Evolutionary conservation across 208 protist species (phyloP).

Genomic region (Herpetomonas tarakana): DNA sequence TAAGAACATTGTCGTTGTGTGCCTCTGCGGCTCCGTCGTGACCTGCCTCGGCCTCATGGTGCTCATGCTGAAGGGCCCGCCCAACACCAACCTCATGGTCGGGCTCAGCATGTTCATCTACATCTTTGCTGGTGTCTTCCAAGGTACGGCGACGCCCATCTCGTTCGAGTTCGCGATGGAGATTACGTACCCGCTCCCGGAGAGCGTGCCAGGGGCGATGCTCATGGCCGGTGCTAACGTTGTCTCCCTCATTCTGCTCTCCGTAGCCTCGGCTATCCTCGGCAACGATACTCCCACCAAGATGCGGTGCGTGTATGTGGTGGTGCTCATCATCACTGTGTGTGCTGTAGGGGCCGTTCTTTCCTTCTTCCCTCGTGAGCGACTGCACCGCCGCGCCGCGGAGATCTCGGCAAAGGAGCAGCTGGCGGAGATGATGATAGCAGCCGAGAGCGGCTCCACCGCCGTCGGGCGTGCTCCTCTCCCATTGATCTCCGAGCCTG

Average conservation of each 20-base stretch:
- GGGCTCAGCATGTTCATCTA: conserved; percentile 43
- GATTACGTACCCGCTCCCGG: conserved; percentile 55
- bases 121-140: conserved; percentile 54
- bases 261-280: conserved; percentile 45
- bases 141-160: conserved; percentile 74
- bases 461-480: neutral
- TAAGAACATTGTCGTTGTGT: conserved; percentile 39
- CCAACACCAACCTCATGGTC: conserved; percentile 33
- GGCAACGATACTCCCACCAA: conserved; percentile 32
- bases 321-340: conserved; percentile 46
- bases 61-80: conserved; percentile 38
- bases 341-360: conserved; percentile 38
- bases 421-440: neutral
- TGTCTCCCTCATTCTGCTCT: conserved; percentile 53
- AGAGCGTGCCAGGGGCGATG: conserved; percentile 56
- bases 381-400: conserved; percentile 39
- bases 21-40: conserved; percentile 36
- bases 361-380: conserved; percentile 45
- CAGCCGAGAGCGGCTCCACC: neutral
- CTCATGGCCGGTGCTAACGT: conserved; percentile 74
- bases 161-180: conserved; percentile 76
- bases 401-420: conserved; percentile 22
- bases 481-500: neutral
- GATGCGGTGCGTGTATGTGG: conserved; percentile 33
- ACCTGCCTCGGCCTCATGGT: conserved; percentile 47